These are phyloP conservation scores for Xylaria nigripes DNA, from an alignment of 495 filamentous ascomycete species.

Conservation along the genomic window DNA sequence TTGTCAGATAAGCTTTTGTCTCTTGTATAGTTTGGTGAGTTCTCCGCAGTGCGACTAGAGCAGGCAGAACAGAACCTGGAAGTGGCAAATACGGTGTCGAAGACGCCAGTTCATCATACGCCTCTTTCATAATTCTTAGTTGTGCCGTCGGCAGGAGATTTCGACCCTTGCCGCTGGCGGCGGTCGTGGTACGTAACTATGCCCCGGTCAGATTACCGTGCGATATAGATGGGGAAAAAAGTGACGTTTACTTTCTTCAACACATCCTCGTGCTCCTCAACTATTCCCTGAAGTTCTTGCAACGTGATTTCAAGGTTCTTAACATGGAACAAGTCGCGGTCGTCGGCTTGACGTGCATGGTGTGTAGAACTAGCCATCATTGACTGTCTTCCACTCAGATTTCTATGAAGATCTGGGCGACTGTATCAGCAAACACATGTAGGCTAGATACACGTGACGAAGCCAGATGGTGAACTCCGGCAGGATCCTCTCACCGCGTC, in stretches of 20 bases:
- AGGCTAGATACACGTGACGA: background rate
- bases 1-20: conserved; percentile 50
- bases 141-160: conserved; percentile 19
- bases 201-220: conserved; percentile 3
- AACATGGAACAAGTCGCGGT: conserved; percentile 28
- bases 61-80: conserved; percentile 58
- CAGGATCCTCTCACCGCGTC: background rate
- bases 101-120: conserved; percentile 54
- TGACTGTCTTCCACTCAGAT: background rate
- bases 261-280: conserved; percentile 56
- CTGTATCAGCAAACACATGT: background rate
- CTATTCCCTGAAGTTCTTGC: conserved; percentile 53
- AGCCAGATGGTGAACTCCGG: background rate
- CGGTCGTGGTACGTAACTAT: conserved; percentile 24
- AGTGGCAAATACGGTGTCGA: conserved; percentile 55
- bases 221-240: conserved; percentile 32
- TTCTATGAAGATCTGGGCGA: background rate
- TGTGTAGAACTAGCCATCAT: conserved; percentile 13
- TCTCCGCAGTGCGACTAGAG: conserved; percentile 60
- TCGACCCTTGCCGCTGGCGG: conserved; percentile 10
- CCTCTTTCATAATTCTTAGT: conserved; percentile 51
- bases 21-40: conserved; percentile 55
- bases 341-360: conserved; percentile 14
- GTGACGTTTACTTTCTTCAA: conserved; percentile 27
- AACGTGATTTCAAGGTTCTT: conserved; percentile 57